Evolutionary conservation across 2,329 filamentous ascomycete genomes (phyloP).

Genomic region (Cladosporium sp.): DNA sequence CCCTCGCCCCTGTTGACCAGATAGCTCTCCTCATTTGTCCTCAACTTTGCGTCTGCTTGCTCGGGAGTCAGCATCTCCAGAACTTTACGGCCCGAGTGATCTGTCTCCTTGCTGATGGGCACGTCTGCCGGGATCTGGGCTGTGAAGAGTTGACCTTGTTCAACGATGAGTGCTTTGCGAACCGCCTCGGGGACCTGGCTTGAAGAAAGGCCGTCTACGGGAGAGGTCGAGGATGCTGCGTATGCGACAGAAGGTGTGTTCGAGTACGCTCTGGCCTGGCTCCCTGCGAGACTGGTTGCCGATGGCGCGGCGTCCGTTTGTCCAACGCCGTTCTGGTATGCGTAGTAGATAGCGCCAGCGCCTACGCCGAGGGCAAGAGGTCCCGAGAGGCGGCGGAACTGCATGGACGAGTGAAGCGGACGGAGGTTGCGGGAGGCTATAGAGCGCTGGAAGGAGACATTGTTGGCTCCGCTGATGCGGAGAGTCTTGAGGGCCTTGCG

Average conservation of each 20-base stretch:
- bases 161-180: slow-evolving; percentile 74
- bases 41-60: slow-evolving; percentile 85
- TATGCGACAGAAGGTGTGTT: slow-evolving; percentile 27
- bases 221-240: slow-evolving; percentile 26
- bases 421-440: slow-evolving; percentile 41
- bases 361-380: slow-evolving; percentile 67
- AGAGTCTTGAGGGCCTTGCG: slow-evolving; percentile 58
- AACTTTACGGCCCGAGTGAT: slow-evolving; percentile 79
- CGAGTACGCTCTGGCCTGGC: slow-evolving; percentile 38
- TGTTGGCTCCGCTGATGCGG: slow-evolving; percentile 40
- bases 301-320: slow-evolving; percentile 17
- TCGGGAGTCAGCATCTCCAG: slow-evolving; percentile 96
- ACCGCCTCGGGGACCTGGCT: slow-evolving; percentile 55
- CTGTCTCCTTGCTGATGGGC: slow-evolving; percentile 83
- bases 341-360: slow-evolving; percentile 74
- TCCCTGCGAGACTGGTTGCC: slow-evolving; percentile 21
- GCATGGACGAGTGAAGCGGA: slow-evolving; percentile 69
- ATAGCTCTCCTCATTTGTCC: slow-evolving; percentile 89
- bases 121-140: slow-evolving; percentile 81
- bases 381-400: slow-evolving; percentile 66
- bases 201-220: slow-evolving; percentile 25
- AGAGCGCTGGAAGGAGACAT: slow-evolving; percentile 51
- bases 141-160: slow-evolving; percentile 86
- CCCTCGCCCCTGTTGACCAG: slow-evolving; percentile 84
- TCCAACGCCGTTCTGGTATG: slow-evolving; percentile 51